Percentiles rank a stretch among this genome's conserved stretches.
phyloP scores from a whole-genome alignment of 1,284 basidiomycete genomes.

The Trichosporon sp. region DNA sequence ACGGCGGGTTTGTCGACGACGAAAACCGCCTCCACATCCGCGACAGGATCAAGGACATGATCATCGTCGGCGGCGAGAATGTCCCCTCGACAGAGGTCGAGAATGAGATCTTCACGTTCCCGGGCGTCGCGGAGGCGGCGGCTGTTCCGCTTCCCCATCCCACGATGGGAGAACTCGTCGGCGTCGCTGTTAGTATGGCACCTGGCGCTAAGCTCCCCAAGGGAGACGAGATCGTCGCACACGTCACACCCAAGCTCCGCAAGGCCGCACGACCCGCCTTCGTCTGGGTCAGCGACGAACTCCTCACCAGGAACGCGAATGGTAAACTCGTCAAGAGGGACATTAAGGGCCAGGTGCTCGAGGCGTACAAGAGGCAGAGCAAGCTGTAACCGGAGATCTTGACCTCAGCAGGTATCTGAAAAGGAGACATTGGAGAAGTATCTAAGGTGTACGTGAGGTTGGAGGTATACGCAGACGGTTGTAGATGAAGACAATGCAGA shows the following conservation, averaged over 20 bases:
- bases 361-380: slow-evolving; percentile 25
- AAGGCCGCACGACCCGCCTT: slow-evolving; percentile 14
- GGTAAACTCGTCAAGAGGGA: slow-evolving; percentile 16
- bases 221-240: slow-evolving; percentile 5
- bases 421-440: too few species aligned
- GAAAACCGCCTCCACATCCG: slow-evolving; percentile 39
- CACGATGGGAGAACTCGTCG: slow-evolving; percentile 38
- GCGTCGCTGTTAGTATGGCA: slow-evolving; percentile 31
- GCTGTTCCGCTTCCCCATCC: slow-evolving; percentile 36
- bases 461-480: too few species aligned
- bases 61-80: slow-evolving; percentile 45
- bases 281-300: slow-evolving; percentile 9
- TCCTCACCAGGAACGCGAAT: slow-evolving; percentile 13
- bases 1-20: slow-evolving; percentile 32
- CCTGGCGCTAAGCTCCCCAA: background rate
- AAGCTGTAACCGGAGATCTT: background rate
- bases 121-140: slow-evolving; percentile 32
- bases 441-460: too few species aligned
- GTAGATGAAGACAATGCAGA: background rate
- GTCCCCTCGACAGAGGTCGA: slow-evolving; percentile 37
- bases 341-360: slow-evolving; percentile 18
- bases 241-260: slow-evolving; percentile 11
- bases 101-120: slow-evolving; percentile 34
- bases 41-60: slow-evolving; percentile 38
- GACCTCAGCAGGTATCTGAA: too few species aligned